Conservation (phyloP, 192 early-diverging fungal species). For the Podila minutissima region DNA sequence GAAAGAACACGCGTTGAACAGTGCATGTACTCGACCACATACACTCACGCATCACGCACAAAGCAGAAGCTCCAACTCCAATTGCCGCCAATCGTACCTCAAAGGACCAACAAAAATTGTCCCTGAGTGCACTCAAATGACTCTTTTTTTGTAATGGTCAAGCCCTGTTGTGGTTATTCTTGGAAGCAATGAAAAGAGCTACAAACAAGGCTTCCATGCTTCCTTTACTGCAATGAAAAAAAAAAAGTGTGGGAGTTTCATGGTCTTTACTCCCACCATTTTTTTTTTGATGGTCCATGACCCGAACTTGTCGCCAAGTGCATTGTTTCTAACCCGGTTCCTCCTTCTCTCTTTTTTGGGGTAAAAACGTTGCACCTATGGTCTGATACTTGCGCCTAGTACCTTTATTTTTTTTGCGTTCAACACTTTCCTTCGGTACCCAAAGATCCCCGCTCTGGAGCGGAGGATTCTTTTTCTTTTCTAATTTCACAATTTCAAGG, state of each 20-base stretch:
- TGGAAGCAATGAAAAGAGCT: too few species aligned
- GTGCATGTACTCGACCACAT: not conserved
- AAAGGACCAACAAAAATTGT: not conserved
- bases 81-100: not conserved
- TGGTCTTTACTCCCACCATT: too few species aligned
- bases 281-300: too few species aligned
- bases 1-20: too few species aligned
- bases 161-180: not conserved
- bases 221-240: too few species aligned
- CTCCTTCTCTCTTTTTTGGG: too few species aligned
- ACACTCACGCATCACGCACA: not conserved
- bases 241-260: too few species aligned
- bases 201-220: too few species aligned
- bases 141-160: not conserved
- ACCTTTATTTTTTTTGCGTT: not conserved
- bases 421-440: not conserved
- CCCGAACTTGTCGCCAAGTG: too few species aligned
- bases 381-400: not conserved
- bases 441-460: not conserved
- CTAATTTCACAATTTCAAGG: too few species aligned
- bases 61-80: not conserved
- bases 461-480: slow-evolving; percentile 2
- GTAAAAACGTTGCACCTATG: too few species aligned
- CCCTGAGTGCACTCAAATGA: not conserved
- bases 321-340: too few species aligned